Base-by-base conservation (phyloP, 345 rosid genomes). In the Odontarrhena argentea region DNA sequence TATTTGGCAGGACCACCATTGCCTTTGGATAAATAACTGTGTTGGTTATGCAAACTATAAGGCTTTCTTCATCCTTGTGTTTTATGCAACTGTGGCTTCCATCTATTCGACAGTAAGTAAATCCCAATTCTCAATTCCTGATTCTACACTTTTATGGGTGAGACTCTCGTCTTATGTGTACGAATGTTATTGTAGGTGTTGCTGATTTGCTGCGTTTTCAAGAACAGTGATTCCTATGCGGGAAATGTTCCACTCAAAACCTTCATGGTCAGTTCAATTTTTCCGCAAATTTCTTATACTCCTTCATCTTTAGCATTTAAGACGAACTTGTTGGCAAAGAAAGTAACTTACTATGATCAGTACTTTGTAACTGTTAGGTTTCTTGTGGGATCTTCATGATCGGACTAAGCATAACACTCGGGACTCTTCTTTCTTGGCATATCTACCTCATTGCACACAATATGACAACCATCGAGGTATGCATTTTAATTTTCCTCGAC, bases 11-110 rank as follows among this genome's bases (percentile, higher is more conserved):
- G 98, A 93, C 64, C 98, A 93, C 60, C 98, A 93, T 67, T 93
- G 97, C 75, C 58, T 77, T 65, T 93, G 98, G 98, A 85, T 86
- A 74, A 91, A 87, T 62, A 90, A 93, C 69, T 90, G 98, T 74
- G 91, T 93, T 74, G 98, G 98, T 54, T 84, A 84, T 65, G 73
- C 83, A 79, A 93, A 91, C 89, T 93, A 93, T 63, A 93, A 93
- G 73, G 87, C 86, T 55, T 91, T 86, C 83, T 86, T 90, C 55
- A 15, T 75, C 65, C 86, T 90, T 50, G 77, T 87, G 76, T 68
- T 82, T 66, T 81, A 78, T 68, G 86, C 89, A 55, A 82, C 92
- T 25, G 11, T 78, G n/a, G 87, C 82, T 57, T 81, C 83, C 82
- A 60, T 83, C 71, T 80, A 92, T 65, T 87, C 96, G n/a, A 51